These are phyloP conservation scores for Theileria orientalis DNA, from an alignment of 169 alveolate species.

Conservation along the genomic window DNA sequence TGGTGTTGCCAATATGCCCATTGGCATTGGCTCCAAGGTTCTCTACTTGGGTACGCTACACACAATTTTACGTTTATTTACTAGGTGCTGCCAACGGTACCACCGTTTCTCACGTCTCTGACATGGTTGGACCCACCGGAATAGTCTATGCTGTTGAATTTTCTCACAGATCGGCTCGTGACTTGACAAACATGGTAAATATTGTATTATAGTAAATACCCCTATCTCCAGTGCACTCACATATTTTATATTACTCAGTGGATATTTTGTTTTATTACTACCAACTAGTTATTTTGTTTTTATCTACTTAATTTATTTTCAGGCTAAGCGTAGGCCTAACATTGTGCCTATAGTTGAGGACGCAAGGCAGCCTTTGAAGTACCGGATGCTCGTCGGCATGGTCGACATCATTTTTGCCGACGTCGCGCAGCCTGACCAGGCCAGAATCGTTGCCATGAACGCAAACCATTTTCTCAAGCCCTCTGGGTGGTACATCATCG, in stretches of 20 bases:
- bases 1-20: conserved; percentile 95
- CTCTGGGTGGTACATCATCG: conserved; percentile 96
- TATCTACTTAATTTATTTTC: too few species aligned
- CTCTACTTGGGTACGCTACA: conserved; percentile 85
- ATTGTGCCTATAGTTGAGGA: conserved; percentile 99
- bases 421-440: conserved; percentile 98
- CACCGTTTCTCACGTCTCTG: conserved; percentile 98
- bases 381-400: conserved; percentile 97
- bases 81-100: conserved; percentile 99
- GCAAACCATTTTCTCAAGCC: conserved; percentile 95
- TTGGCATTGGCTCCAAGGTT: conserved; percentile 95
- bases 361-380: conserved; percentile 98
- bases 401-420: conserved; percentile 98
- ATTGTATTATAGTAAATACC: too few species aligned
- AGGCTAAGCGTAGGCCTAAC: conserved; percentile 95
- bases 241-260: too few species aligned
- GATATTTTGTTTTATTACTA: too few species aligned
- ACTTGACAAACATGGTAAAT: conserved; percentile 92
- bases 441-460: conserved; percentile 94
- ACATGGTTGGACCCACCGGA: conserved; percentile 98
- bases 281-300: too few species aligned
- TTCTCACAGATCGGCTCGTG: conserved; percentile 97
- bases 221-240: too few species aligned
- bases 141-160: conserved; percentile 98
- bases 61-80: neutral